Percentiles rank a stretch among this genome's conserved stretches.
Evolutionary conservation across 2,329 filamentous ascomycete genomes (phyloP).

Genomic region (Ustulina deusta): DNA sequence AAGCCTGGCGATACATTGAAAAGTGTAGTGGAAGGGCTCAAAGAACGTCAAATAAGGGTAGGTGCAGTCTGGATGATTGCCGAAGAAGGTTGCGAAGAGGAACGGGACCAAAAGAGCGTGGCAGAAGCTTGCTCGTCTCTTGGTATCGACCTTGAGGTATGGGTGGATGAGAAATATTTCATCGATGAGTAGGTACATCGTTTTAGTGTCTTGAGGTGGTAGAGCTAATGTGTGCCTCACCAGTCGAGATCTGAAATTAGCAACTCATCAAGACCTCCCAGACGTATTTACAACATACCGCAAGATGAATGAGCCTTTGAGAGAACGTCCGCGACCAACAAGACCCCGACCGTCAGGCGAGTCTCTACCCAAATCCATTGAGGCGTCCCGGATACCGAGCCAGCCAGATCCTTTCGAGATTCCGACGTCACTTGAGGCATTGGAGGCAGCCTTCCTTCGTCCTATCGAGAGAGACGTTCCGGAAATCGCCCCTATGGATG

Average conservation of each 20-base stretch:
- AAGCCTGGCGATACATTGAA: conserved; percentile 68
- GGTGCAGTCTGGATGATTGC: conserved; percentile 79
- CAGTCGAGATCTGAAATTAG: conserved; percentile 75
- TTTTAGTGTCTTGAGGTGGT: not conserved
- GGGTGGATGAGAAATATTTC: conserved; percentile 81
- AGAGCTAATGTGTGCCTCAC: conserved; percentile 14
- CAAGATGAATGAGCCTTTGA: conserved; percentile 78
- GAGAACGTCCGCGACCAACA: conserved; percentile 69
- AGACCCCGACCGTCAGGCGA: conserved; percentile 64
- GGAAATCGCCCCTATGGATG: conserved; percentile 62
- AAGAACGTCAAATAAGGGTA: conserved; percentile 60
- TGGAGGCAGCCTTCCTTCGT: conserved; percentile 66
- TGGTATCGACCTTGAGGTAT: conserved; percentile 71
- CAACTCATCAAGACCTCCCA: conserved; percentile 70
- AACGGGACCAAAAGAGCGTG: conserved; percentile 70
- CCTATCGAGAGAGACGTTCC: conserved; percentile 67
- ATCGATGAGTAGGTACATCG: conserved; percentile 76
- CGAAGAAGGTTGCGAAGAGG: conserved; percentile 78
- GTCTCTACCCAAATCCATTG: conserved; percentile 69
- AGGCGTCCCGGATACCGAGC: conserved; percentile 61
- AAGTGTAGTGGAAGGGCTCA: conserved; percentile 65
- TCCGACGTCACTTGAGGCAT: conserved; percentile 64
- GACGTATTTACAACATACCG: conserved; percentile 82
- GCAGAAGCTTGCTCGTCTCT: conserved; percentile 63
- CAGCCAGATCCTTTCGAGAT: conserved; percentile 74